Percentiles rank a stretch among this genome's conserved stretches.
Conservation (phyloP, 257 asterid species). For the Prunella vulgaris region DNA sequence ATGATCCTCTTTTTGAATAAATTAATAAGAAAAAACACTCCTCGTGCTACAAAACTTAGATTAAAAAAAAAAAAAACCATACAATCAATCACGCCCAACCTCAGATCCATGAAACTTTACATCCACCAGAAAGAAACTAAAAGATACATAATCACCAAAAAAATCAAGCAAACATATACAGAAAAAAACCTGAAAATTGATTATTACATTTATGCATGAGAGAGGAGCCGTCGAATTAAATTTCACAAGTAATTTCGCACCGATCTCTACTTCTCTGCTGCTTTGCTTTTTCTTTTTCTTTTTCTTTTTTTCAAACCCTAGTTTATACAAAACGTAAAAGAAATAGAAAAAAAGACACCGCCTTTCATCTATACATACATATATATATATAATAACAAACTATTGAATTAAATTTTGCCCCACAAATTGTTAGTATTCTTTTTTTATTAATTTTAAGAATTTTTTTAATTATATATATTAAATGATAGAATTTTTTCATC, state of each 20-base stretch:
- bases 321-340: neutral
- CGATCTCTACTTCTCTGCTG: constrained; percentile 10
- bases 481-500: too few species aligned
- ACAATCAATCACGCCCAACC: neutral
- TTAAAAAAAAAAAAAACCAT: neutral
- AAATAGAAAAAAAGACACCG: constrained; percentile 13
- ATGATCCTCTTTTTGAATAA: neutral
- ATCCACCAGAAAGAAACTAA: neutral
- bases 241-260: neutral
- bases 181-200: constrained; percentile 1
- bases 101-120: constrained; percentile 19
- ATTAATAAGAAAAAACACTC: neutral
- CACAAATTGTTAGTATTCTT: too few species aligned
- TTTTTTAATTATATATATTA: too few species aligned
- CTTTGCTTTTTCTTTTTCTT: constrained; percentile 4
- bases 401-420: too few species aligned
- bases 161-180: neutral
- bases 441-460: too few species aligned
- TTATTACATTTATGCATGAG: constrained; percentile 16
- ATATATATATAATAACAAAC: too few species aligned
- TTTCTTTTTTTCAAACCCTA: constrained; percentile 38
- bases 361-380: too few species aligned
- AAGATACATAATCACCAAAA: neutral
- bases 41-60: neutral
- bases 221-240: constrained; percentile 27